Conservation (phyloP, 208 protist species). For the Wallacemonas sp. region DNA sequence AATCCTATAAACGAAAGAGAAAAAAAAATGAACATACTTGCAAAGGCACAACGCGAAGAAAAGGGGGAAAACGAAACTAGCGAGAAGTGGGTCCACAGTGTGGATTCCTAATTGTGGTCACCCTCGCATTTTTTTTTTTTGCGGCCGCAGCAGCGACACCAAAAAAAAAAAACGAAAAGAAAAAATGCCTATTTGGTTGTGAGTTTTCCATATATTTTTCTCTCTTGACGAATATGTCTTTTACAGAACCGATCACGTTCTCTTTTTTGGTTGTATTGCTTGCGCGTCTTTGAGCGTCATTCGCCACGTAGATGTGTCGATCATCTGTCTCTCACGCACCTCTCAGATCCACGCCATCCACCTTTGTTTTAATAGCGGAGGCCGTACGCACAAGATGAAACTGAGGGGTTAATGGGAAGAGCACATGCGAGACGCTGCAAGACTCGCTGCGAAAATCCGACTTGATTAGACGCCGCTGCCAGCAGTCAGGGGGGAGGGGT, state of each 20-base stretch:
- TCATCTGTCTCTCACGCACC: too few species aligned
- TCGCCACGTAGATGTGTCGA: too few species aligned
- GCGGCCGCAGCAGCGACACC: background rate
- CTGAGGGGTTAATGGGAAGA: too few species aligned
- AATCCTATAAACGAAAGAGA: background rate
- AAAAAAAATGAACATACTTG: background rate
- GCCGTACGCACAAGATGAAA: too few species aligned
- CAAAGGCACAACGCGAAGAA: background rate
- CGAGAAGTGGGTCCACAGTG: slow-evolving; percentile 7
- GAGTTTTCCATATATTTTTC: background rate
- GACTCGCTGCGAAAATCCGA: background rate
- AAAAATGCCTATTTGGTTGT: slow-evolving; percentile 5
- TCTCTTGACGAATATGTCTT: slow-evolving; percentile 1
- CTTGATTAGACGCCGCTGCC: slow-evolving; percentile 16
- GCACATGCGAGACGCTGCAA: too few species aligned
- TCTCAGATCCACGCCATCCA: too few species aligned
- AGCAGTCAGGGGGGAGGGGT: slow-evolving; percentile 46
- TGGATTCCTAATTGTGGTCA: background rate
- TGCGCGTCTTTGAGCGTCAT: too few species aligned
- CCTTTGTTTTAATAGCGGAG: slow-evolving; percentile 2
- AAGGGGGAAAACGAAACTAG: background rate
- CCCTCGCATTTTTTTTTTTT: slow-evolving; percentile 4
- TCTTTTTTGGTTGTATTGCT: too few species aligned
- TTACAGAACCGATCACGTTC: background rate
- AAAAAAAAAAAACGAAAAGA: slow-evolving; percentile 9